Percentiles rank a stretch among this genome's conserved stretches.
These are phyloP conservation scores for Amanita brunnescens DNA, from an alignment of 768 basidiomycete species.

Conservation along the genomic window DNA sequence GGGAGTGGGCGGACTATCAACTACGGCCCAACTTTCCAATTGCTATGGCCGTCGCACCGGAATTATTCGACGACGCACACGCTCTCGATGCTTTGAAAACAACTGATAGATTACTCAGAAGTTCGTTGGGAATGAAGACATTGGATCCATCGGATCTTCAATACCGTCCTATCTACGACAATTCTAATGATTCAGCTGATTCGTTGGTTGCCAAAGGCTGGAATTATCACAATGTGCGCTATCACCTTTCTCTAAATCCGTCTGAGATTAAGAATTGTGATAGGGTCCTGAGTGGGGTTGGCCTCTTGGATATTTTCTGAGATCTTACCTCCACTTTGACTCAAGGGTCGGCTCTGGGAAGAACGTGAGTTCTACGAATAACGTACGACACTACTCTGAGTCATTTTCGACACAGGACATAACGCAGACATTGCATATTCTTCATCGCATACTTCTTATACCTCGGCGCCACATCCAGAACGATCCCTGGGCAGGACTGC, in stretches of 20 bases:
- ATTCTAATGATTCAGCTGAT: conserved; percentile 87
- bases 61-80: conserved; percentile 76
- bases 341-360: conserved; percentile 55
- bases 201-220: conserved; percentile 80
- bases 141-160: conserved; percentile 82
- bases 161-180: conserved; percentile 89
- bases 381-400: neutral
- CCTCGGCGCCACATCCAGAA: conserved; percentile 66
- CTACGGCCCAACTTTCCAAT: conserved; percentile 90
- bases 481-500: conserved; percentile 90
- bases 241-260: neutral
- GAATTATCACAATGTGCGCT: conserved; percentile 83
- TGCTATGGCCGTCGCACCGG: conserved; percentile 95
- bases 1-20: conserved; percentile 98
- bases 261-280: neutral
- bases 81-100: conserved; percentile 73
- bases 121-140: conserved; percentile 94
- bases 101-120: conserved; percentile 75
- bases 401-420: conserved; percentile 39
- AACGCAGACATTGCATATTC: conserved; percentile 65
- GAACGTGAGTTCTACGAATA: conserved; percentile 36
- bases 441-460: conserved; percentile 64
- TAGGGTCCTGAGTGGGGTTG: conserved; percentile 94
- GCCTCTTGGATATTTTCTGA: conserved; percentile 92
- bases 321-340: conserved; percentile 90